Conservation (phyloP, 208 protist species). For the Leishmania martiniquensis region DNA sequence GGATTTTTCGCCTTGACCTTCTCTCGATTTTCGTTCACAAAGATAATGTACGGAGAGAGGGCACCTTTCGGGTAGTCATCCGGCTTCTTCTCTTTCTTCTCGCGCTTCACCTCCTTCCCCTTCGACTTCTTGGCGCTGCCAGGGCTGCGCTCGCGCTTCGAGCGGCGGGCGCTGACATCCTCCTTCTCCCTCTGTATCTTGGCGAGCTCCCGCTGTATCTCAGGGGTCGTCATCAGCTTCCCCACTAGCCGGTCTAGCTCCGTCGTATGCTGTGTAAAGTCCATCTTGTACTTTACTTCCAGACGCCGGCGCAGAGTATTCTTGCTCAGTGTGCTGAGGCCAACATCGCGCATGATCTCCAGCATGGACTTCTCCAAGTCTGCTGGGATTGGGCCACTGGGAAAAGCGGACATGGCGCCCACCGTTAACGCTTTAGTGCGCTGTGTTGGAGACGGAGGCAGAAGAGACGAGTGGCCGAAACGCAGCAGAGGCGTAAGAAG, state of each 20-base stretch:
- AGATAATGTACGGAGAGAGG: constrained; percentile 77
- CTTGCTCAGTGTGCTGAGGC: constrained; percentile 59
- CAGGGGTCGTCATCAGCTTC: constrained; percentile 56
- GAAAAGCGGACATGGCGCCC: constrained; percentile 36
- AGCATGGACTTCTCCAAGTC: constrained; percentile 69
- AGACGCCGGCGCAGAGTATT: constrained; percentile 60
- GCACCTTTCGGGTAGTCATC: constrained; percentile 87
- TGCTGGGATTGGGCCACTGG: constrained; percentile 55
- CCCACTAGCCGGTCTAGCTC: constrained; percentile 44
- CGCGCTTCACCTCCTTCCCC: constrained; percentile 40
- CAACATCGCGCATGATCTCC: constrained; percentile 71
- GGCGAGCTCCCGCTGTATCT: constrained; percentile 73
- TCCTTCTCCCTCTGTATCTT: constrained; percentile 57
- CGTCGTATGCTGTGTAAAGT: constrained; percentile 51
- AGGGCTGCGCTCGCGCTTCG: constrained; percentile 47
- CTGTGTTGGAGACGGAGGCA: neutral
- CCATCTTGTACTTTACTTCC: constrained; percentile 77
- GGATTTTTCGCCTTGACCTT: constrained; percentile 73
- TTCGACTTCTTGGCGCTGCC: constrained; percentile 31
- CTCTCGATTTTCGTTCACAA: constrained; percentile 72
- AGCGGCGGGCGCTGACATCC: constrained; percentile 37
- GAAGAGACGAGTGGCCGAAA: neutral
- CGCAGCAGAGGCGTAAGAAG: neutral
- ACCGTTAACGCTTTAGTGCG: neutral
- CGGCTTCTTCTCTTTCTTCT: constrained; percentile 74